These are phyloP conservation scores for Eimeria praecox DNA, from an alignment of 169 alveolate genomes.

Conservation along the genomic window DNA sequence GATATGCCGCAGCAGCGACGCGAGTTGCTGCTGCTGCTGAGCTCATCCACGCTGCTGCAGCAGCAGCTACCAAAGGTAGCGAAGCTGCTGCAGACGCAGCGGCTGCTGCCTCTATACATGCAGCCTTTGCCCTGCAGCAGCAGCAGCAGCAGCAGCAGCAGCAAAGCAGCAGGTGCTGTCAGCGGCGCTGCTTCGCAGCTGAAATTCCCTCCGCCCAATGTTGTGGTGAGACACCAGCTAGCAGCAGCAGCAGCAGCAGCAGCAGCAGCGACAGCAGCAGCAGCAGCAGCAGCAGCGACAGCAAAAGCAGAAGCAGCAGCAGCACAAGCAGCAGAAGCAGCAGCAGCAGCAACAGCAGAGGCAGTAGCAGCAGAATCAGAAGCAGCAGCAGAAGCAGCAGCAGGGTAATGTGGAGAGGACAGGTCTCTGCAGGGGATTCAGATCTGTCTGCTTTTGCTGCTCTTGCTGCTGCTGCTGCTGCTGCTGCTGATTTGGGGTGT, in stretches of 20 bases:
- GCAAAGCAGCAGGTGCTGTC: constrained; percentile 20
- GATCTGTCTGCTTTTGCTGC: background rate
- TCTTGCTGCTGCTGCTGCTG: constrained; percentile 25
- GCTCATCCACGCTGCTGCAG: constrained; percentile 61
- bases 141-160: constrained; percentile 39
- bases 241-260: constrained; percentile 26
- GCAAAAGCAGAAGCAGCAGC: background rate
- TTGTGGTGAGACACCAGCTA: constrained; percentile 10
- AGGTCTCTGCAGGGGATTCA: background rate
- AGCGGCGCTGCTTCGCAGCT: background rate
- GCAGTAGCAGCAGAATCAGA: background rate
- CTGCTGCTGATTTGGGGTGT: background rate
- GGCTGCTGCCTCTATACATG: constrained; percentile 59
- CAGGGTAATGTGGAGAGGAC: background rate
- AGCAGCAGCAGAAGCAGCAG: too few relatives aligned
- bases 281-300: constrained; percentile 22
- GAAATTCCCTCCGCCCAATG: constrained; percentile 61
- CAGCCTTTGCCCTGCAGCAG: constrained; percentile 30
- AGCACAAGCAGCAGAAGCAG: background rate
- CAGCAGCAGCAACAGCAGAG: background rate
- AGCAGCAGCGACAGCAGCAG: background rate
- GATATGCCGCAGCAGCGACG: constrained; percentile 41
- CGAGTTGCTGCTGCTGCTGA: constrained; percentile 58
- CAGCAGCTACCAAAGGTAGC: constrained; percentile 71
- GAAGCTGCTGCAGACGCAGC: constrained; percentile 35